Evolutionary conservation across 169 alveolate genomes (phyloP).

Genomic region (Amoebophrya sp.): DNA sequence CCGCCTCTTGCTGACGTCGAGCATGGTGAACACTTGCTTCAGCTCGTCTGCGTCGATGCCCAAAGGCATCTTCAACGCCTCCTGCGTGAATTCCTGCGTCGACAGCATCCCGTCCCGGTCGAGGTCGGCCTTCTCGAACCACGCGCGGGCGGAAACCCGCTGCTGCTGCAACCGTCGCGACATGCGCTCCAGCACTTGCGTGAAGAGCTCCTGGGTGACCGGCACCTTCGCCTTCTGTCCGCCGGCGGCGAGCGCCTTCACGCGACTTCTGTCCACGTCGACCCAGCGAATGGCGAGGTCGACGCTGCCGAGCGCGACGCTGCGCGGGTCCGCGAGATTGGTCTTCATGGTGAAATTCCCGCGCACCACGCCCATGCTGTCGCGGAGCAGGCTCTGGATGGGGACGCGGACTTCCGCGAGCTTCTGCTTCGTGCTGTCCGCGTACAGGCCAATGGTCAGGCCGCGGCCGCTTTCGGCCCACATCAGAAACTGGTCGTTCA

Average conservation of each 20-base stretch:
- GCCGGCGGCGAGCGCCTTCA: background rate
- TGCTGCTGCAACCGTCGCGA: background rate
- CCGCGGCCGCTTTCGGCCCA: background rate
- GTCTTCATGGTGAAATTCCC: background rate
- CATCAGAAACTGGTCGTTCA: background rate
- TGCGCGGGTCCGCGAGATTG: background rate
- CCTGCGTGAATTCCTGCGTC: background rate
- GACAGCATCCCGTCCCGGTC: background rate
- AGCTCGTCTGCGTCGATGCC: background rate
- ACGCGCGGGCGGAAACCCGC: background rate
- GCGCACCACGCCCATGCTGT: background rate
- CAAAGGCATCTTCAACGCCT: background rate
- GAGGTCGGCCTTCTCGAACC: background rate
- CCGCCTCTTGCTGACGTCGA: background rate
- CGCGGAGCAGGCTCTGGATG: background rate
- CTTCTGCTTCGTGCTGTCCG: background rate
- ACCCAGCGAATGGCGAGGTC: background rate
- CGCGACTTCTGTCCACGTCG: background rate
- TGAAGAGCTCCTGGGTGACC: background rate
- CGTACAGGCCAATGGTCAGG: background rate
- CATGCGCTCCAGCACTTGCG: background rate
- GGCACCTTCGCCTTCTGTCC: too few species aligned
- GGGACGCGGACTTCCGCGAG: background rate
- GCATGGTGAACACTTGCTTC: background rate
- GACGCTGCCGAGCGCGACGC: background rate